Base-by-base conservation (phyloP, 176 grass and related monocot species). In the Avena sativa region DNA sequence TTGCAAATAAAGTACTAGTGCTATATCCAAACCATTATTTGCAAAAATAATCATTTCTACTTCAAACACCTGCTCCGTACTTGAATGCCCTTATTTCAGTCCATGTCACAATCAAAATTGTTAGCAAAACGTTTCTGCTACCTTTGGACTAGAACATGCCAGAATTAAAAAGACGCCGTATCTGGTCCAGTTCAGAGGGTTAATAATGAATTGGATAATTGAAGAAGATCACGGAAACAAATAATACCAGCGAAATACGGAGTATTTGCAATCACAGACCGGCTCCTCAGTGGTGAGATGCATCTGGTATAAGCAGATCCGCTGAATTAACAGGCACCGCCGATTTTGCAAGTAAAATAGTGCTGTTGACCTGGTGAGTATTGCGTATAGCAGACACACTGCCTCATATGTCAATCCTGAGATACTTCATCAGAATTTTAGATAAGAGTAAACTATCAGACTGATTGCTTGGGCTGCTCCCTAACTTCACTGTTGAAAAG, bases 41-140 rank as follows among this genome's bases (percentile, higher is more conserved):
- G 19, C 71, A 50, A 61, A 61, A 89, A 25, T 68, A 69, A 83
- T 63, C 65, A 28, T 62, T 79, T 84, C n/a, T 8, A 84, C 10
- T 78, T 84, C 72, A 90, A 63, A 87, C 68, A 75, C 58, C 86
- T 85, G 77, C 77, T 81, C 86, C 70, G n/a, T 62, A 25, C 72
- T 75, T 59, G 69, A 60, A 43, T 11, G 19, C 12, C 68, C 59
- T 68, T 76, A 79, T 69, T 61, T 82, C 69, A 80, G 56, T 81
- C 10, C 53, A 91, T 61, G 86, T 76, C 20, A 0, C 48, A 64
- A 76, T 88, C 86, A 85, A 60, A 85, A 70, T 74, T 80, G 59
- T 88, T 81, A 74, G 23, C 71, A 25, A 30, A 65, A 15, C 12
- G 51, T 43, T 84, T 74, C 48, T 53, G 34, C 81, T 70, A 75